Base-by-base conservation (phyloP, 305 asterid species). In the Lippia alba region DNA sequence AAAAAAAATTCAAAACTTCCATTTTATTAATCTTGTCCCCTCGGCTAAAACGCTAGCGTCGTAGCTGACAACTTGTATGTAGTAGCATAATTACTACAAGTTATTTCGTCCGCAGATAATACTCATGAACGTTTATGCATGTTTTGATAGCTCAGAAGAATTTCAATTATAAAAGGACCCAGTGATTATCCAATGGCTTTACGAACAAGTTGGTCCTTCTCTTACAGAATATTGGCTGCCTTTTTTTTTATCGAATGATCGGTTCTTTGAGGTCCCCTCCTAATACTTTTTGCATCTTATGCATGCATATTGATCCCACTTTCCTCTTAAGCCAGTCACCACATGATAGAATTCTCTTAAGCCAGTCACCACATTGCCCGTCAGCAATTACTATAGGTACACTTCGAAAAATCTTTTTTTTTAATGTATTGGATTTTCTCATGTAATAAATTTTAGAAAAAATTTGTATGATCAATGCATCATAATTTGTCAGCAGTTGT, bases 171-270 rank as follows among this genome's bases (percentile, higher is more conserved):
- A 36, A 61, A 33, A 15, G 50, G 33, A 61, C 50, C 50, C 3
- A 34, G 39, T 8, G 45, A 40, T 34, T 3, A 59, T 59, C 32
- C 24, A 59, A 16, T 17, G 51, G 17, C 20, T 30, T 61, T 10
- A 18, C 3, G 24, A 63, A 44, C 20, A 48, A 48, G 69, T 64
- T 24, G 56, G 69, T 46, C 45, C 58, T 46, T 45, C n/a, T 11
- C 45, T 64, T 44, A 24, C 57, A 19, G 46, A 64, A 64, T 64
- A 4, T 36, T 36, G 46, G 44, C 44, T 46, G 69, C 46, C 69
- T 20, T 64, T 46, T 64, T 46, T 46, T 19, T 34, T 2, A 33
- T 44, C 5, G 41, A 12, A 63, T 39, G 64, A 24, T 56, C 57
- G 3, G 30, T 14, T 4, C 24, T 24, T 19, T 2, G 33, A 41